Base-by-base conservation (phyloP, 805 yeast genomes). In the Cyberlindnera sargentensis region DNA sequence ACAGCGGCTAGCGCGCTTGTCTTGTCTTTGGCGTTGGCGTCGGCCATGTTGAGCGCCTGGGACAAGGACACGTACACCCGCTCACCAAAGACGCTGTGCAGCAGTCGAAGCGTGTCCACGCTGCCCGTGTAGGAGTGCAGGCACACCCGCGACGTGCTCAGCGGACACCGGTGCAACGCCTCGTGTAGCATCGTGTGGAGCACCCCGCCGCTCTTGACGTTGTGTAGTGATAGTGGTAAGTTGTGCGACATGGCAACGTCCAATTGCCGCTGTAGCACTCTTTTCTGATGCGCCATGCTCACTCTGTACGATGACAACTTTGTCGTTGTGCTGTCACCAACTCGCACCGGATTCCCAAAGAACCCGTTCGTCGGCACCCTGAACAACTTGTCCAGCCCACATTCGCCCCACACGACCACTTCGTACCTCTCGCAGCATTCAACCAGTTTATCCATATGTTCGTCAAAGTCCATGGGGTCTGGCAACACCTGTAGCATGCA, bases 51-150 rank as follows among this genome's bases (percentile, higher is more conserved):
- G 34, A 51, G 31, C 6, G 42, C n/a, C 8, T 39, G 33, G 4
- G 52, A 50, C 33, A 51, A 33, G 2, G 53, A 49, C 6, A 45
- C 47, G 31, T 27, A 52, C 24, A 50, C 38, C 29, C 37, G 40
- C n/a, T 39, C 40, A n/a, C 47, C 43, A 23, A 57, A 42, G 4
- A 42, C 36, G 11, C 36, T 46, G 39, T 74, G 55, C 71, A 82
- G 75, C 36, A 67, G 42, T 42, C 66, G 57, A 11, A 82, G 75
- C 46, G 80, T 87, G 36, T 88, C 96, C 0, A 70, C 48, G 2
- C 95, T 82, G 1, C 98, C 98, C 6, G 88, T 78, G 60, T 80
- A 93, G 0, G 96, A 87, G 58, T 91, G 98, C 25, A 93, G 68
- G 33, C 86, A 77, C 2, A 89, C 62, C 3, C 67, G 58, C 3